Base-by-base conservation (phyloP, 352 stramenopile genomes). In the Globisporangium nodosum region DNA sequence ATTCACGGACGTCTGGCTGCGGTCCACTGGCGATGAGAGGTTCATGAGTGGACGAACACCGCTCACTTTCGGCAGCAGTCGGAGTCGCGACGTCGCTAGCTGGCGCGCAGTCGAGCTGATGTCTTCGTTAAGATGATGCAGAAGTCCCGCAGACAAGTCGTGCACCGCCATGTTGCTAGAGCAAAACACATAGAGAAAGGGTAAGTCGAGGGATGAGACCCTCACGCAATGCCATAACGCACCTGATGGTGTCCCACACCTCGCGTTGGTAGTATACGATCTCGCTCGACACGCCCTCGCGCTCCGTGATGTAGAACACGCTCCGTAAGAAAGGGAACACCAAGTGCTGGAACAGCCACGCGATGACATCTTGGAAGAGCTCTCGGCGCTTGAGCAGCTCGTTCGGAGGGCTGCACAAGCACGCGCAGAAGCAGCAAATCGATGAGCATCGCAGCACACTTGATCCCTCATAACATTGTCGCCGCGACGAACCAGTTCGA, bases 21-120 rank as follows among this genome's bases (percentile, higher is more conserved):
- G 43, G 7, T 71, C 64, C 0, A 72, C 54, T 50, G 71, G 48
- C 24, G 57, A 50, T 3, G 84, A 90, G 40, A 93, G 51, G 57
- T 93, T 93, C 69, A 93, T 88, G 1, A 93, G 60, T n/a, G 81
- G 84, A 5, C 84, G 78, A 57, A 93, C 54, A 6, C 84, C 81
- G 39, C 49, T 82, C 21, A 68, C 31, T 65, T 93, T 93, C 8
- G 84, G 84, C 18, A 92, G 64, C 18, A 93, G 59, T 0, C 84
- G 68, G 21, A 93, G 52, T 45, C 74, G 65, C 12, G 83, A 91
- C 0, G 69, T 76, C 15, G 66, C 58, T 49, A 91, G 60, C 21
- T 81, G 65, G 0, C 62, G 68, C 1, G n/a, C 47, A 4, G 33
- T 52, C 18, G 5, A 20, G 39, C 55, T 20, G 31, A 18, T 18